A percentile compares a stretch with the other conserved stretches of the same genome.
These are phyloP conservation scores for Penicillium brasilianum DNA, from an alignment of 2,329 filamentous ascomycete species.

Conservation along the genomic window DNA sequence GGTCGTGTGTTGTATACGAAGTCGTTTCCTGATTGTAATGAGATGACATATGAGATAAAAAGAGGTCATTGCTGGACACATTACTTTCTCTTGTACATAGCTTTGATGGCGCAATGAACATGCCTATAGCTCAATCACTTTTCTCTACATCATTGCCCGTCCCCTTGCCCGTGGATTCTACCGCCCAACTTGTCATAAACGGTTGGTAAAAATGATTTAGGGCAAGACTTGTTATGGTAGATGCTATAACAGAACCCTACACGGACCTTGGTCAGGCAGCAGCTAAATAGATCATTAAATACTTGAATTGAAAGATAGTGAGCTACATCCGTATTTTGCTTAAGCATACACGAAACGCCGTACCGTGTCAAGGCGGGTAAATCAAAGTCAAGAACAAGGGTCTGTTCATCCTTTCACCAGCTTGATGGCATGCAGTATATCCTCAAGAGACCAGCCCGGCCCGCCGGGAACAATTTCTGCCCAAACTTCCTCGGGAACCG, in stretches of 20 bases:
- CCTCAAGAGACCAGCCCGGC: constrained; percentile 65
- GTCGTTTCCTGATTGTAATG: background rate
- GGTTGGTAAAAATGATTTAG: no score
- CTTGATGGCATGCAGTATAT: constrained; percentile 61
- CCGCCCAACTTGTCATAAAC: no score
- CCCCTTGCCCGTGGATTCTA: no score
- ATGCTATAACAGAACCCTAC: background rate
- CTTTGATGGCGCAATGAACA: background rate
- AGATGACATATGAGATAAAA: background rate
- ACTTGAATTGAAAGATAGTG: background rate
- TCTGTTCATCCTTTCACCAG: constrained; percentile 27
- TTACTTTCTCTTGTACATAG: constrained; percentile 7
- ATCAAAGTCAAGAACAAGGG: background rate
- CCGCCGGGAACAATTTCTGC: constrained; percentile 68
- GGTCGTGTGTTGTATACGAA: background rate
- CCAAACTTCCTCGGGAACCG: constrained; percentile 70
- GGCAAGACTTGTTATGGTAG: background rate
- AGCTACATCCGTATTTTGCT: background rate
- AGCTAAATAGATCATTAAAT: background rate
- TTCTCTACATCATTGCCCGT: no score
- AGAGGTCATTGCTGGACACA: background rate
- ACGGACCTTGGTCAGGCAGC: no score
- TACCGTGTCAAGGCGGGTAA: background rate
- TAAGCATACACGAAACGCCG: background rate
- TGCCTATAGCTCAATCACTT: background rate